phyloP scores from a whole-genome alignment of 2,329 filamentous ascomycete species.

The Claviceps citrina region DNA sequence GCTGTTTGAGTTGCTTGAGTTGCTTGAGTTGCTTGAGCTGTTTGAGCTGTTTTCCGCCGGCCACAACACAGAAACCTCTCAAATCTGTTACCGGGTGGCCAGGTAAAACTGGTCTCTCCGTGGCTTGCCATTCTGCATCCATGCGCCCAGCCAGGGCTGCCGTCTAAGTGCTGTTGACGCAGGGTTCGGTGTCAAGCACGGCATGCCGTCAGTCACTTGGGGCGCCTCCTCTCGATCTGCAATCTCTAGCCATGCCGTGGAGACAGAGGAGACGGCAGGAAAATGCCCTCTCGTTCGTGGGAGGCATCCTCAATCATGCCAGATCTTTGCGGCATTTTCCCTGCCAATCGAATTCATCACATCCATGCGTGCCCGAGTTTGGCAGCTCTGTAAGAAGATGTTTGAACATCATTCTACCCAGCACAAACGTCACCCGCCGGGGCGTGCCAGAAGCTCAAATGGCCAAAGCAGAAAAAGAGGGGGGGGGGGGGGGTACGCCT shows the following conservation, averaged over 20 bases:
- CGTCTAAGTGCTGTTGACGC: not conserved
- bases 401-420: not conserved
- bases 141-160: not conserved
- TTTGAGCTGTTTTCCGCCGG: not conserved
- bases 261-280: not conserved
- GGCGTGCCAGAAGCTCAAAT: not conserved
- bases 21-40: too few relatives aligned
- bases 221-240: not conserved
- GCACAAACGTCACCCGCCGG: not conserved
- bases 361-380: not conserved
- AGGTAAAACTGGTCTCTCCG: not conserved
- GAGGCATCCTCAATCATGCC: not conserved
- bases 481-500: conserved; percentile 2
- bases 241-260: not conserved
- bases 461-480: not conserved
- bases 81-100: not conserved
- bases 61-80: not conserved
- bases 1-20: too few relatives aligned
- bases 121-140: conserved; percentile 3
- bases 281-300: not conserved
- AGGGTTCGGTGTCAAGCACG: conserved; percentile 3
- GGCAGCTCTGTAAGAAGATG: not conserved
- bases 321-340: not conserved
- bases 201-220: not conserved
- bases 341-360: not conserved